A percentile compares a stretch with the other conserved stretches of the same genome.
Evolutionary conservation across 164 flowering plant species (phyloP).

Genomic region (Tinospora cordifolia): DNA sequence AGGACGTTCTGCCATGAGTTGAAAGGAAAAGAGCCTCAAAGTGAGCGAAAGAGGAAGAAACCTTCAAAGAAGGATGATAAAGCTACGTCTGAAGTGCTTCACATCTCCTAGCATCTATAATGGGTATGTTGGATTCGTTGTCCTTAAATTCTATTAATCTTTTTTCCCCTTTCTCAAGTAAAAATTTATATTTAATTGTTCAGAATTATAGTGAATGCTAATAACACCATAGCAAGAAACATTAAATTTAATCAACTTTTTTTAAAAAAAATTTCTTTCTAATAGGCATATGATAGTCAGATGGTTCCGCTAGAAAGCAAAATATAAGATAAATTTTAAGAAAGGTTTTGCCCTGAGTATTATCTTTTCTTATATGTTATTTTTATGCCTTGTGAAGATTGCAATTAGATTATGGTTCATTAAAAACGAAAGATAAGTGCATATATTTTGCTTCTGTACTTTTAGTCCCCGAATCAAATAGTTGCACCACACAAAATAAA

Average conservation of each 20-base stretch:
- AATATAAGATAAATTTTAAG: too few species aligned
- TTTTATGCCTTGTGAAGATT: too few species aligned
- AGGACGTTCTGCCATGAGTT: constrained; percentile 55
- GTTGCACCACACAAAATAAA: too few species aligned
- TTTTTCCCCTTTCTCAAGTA: neutral
- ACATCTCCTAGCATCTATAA: constrained; percentile 18
- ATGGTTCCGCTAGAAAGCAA: too few species aligned
- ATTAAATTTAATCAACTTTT: neutral
- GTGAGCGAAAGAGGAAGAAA: constrained; percentile 77
- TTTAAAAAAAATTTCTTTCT: neutral
- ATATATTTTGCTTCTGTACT: too few species aligned
- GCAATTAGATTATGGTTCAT: too few species aligned
- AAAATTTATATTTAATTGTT: neutral
- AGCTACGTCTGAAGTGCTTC: constrained; percentile 27
- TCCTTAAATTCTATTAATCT: neutral
- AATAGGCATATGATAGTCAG: too few species aligned
- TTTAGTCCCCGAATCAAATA: too few species aligned
- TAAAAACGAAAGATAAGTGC: too few species aligned
- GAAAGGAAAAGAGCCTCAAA: constrained; percentile 67
- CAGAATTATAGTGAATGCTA: neutral
- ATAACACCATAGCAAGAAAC: neutral
- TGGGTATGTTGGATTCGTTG: neutral
- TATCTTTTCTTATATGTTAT: too few species aligned
- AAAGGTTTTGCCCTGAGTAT: too few species aligned
- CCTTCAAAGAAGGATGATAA: constrained; percentile 44